Conservation (phyloP, 164 flowering plant genomes). For the Akebia trifoliata region DNA sequence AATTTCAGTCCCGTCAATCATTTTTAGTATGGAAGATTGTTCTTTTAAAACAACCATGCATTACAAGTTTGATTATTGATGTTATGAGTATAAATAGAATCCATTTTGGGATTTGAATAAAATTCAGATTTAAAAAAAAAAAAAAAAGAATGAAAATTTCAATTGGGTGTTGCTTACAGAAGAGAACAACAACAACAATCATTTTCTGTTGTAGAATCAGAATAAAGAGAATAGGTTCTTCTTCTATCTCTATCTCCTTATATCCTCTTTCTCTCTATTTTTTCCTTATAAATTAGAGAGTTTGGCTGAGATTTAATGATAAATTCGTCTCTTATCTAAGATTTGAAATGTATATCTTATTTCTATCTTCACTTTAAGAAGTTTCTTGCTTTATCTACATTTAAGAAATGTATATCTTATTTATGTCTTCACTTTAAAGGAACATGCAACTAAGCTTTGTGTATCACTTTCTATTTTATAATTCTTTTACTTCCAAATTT, state of each 20-base stretch:
- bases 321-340: constrained; percentile 11
- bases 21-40: too few species aligned
- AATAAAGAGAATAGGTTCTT: background rate
- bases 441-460: too few species aligned
- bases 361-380: too few species aligned
- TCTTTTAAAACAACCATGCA: background rate
- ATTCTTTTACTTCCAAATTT: too few species aligned
- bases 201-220: background rate
- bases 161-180: background rate
- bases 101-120: background rate
- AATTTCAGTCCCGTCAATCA: constrained; percentile 4
- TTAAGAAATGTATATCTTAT: too few species aligned
- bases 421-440: too few species aligned
- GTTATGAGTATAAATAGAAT: too few species aligned
- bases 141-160: background rate
- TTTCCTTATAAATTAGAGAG: background rate
- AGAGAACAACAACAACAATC: background rate
- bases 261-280: background rate
- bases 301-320: constrained; percentile 1
- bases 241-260: background rate
- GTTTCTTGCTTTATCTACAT: too few species aligned
- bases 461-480: too few species aligned
- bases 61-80: too few species aligned
- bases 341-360: too few species aligned
- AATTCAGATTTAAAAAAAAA: background rate